Evolutionary conservation across 148 eudicot genomes (phyloP), one percentile per base, ranked within the genome.

Genomic region (Rhododendron vialii): DNA sequence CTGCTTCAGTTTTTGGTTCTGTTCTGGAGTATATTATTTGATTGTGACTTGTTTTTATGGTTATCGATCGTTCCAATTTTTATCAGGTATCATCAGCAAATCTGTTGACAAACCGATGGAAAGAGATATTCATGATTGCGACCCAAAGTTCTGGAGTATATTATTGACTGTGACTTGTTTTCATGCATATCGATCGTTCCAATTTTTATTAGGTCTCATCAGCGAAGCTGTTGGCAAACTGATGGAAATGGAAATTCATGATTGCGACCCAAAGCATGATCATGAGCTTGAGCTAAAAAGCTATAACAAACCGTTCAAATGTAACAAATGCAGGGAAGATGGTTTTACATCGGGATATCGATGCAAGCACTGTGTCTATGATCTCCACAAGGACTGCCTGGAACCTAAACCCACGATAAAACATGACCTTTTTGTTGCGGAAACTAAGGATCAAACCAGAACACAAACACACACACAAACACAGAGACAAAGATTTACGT

Each of bases 251-350:
- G 9, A 18, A 38, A 41, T 3, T 41, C 24, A 3, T 5, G 2
- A 38, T 22, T 22, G 80, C 30, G 30, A 30, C 82, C 5, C 33
- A 12, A 2, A 28, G 5, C 74, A 69, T 1, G 36, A 13, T 13
- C 76, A 71, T 30, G 20, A 71, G 47, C 48, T 86, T 7, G 78
- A 82, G 50, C 3, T 43, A 12, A 43, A 77, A 47, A 12, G 1
- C 50, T 86, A 8, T 9, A 76, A 73, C 36, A 82, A 83, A 35
- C 82, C 20, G 8, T 86, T 82, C 77, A 20, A n/a, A 1, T 86
- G 88, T 48, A 26, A 59, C 79, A 75, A 38, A n/a, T 86, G 88
- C 83, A 87, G 50, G 71, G 76, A 87, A 33, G 63, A 28, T 2
- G 85, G 88, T 11, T 83, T 83, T 9, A 63, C 28, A 15, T 22